phyloP scores from a whole-genome alignment of 2,329 filamentous ascomycete genomes.

The Trichoderma lentiforme region DNA sequence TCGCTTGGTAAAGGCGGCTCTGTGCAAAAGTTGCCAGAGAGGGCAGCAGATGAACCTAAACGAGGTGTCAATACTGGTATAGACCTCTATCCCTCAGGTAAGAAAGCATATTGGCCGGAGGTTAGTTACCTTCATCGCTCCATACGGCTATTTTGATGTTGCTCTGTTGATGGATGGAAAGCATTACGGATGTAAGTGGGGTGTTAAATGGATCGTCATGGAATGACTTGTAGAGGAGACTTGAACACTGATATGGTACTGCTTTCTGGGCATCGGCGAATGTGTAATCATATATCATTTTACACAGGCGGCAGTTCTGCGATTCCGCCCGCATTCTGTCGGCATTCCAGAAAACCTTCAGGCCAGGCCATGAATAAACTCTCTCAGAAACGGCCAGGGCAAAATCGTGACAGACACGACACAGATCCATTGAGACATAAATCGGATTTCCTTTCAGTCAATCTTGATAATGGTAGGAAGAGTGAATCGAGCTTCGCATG shows the following conservation, averaged over 20 bases:
- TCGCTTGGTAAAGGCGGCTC: neutral
- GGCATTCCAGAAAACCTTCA: no score
- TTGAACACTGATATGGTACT: rapidly evolving
- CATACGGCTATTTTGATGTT: neutral
- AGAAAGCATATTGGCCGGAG: neutral
- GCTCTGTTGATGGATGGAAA: no score
- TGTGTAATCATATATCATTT: neutral
- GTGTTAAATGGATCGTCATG: no score
- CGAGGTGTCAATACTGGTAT: neutral
- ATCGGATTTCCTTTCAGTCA: neutral
- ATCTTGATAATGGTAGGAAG: neutral
- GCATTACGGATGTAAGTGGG: no score
- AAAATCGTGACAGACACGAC: neutral
- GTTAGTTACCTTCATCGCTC: neutral
- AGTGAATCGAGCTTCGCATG: neutral
- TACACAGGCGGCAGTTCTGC: neutral
- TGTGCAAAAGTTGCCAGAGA: neutral
- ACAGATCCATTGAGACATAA: neutral
- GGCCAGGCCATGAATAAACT: no score
- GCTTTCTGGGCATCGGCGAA: neutral
- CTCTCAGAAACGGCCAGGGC: neutral
- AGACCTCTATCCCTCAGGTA: neutral
- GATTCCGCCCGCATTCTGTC: neutral
- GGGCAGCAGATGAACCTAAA: neutral
- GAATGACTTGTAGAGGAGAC: neutral